phyloP scores from a whole-genome alignment of 352 stramenopile genomes.

The Globisporangium parvum region DNA sequence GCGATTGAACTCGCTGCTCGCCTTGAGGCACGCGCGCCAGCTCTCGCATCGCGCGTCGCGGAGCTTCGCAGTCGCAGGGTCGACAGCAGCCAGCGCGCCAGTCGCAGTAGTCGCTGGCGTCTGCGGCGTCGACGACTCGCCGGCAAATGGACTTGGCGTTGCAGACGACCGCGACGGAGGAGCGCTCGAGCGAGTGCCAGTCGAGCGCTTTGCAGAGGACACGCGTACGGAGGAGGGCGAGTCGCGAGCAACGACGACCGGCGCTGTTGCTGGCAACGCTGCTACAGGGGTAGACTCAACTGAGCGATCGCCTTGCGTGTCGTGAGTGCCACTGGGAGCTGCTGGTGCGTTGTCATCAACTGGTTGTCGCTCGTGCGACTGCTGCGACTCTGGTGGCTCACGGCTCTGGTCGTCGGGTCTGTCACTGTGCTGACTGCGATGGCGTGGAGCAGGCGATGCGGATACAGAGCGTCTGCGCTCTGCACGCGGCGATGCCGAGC shows the following conservation, averaged over 20 bases:
- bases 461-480: no score
- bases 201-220: no score
- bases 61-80: conserved; percentile 32
- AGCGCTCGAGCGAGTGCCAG: no score
- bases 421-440: no score
- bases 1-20: conserved; percentile 45
- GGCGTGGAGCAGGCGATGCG: no score
- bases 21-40: conserved; percentile 46
- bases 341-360: neutral
- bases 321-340: no score
- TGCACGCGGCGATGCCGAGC: neutral
- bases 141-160: neutral
- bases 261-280: no score
- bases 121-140: neutral
- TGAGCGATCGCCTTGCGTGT: neutral
- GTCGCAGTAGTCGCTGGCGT: neutral
- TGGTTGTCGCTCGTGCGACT: neutral
- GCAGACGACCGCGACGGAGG: neutral
- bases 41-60: conserved; percentile 35
- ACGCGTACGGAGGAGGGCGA: no score
- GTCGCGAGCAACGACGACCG: no score
- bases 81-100: conserved; percentile 2
- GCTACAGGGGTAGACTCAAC: no score
- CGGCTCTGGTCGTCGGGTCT: neutral
- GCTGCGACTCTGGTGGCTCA: neutral